Percentiles rank a stretch among this genome's conserved stretches.
These are phyloP conservation scores for Mikania micrantha DNA, from an alignment of 129 eudicot genomes.

Conservation along the genomic window DNA sequence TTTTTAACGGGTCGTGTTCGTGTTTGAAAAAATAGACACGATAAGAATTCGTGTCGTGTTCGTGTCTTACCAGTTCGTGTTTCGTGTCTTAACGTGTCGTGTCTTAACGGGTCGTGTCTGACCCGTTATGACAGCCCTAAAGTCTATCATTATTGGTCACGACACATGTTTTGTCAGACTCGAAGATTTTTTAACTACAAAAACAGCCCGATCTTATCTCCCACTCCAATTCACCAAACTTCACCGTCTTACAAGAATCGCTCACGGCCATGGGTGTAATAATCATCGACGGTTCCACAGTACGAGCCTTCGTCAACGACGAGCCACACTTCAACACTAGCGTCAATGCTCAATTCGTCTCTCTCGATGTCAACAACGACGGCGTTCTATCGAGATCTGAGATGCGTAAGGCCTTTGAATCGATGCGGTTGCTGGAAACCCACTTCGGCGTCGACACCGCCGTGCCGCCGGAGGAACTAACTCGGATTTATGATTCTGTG, in stretches of 20 bases:
- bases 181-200: neutral
- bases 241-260: neutral
- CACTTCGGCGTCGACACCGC: conserved; percentile 74
- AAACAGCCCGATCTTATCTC: neutral
- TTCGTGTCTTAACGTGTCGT: too few species aligned
- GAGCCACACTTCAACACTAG: conserved; percentile 52
- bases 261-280: conserved; percentile 56
- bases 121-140: too few species aligned
- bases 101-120: too few species aligned
- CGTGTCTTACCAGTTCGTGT: too few species aligned
- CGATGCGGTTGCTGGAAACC: conserved; percentile 55
- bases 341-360: conserved; percentile 51
- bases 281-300: conserved; percentile 85
- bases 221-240: neutral
- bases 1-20: too few species aligned
- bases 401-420: conserved; percentile 70
- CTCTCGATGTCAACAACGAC: conserved; percentile 62
- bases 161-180: neutral
- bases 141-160: too few species aligned
- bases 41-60: too few species aligned
- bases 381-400: conserved; percentile 76
- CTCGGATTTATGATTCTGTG: conserved; percentile 57
- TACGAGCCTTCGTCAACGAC: conserved; percentile 60
- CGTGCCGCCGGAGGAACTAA: conserved; percentile 58
- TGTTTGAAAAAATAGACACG: too few species aligned